Conservation (phyloP, 305 asterid species). For the Withania somnifera region DNA sequence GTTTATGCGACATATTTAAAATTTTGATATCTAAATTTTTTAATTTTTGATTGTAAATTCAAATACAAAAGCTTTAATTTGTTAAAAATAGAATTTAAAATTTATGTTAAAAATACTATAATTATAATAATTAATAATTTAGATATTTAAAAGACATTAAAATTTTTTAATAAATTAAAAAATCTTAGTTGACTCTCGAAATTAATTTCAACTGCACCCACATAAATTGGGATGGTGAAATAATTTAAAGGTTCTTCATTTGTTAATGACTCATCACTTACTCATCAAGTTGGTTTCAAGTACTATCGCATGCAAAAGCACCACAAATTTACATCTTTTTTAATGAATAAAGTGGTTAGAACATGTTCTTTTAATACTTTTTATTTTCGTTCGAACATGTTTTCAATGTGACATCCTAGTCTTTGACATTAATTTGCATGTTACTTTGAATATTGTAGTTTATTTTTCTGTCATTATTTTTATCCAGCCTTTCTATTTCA, state of each 20-base stretch:
- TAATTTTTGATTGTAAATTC: too few species aligned
- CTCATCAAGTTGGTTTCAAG: neutral
- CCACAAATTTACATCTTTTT: neutral
- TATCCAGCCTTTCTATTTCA: too few species aligned
- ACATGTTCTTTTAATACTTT: neutral
- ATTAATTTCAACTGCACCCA: too few species aligned
- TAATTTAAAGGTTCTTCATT: neutral
- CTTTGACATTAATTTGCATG: neutral
- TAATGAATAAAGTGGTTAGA: neutral
- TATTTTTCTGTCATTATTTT: neutral
- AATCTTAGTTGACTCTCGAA: too few species aligned
- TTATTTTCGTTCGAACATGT: neutral
- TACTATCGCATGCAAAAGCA: neutral
- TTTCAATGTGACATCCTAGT: neutral
- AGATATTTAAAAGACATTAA: too few species aligned
- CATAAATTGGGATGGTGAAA: neutral
- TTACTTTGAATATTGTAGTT: neutral
- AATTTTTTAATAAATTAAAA: too few species aligned
- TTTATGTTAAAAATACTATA: too few species aligned
- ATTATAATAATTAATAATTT: too few species aligned
- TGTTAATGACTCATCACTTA: neutral
- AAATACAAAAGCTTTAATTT: too few species aligned
- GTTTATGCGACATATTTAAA: too few species aligned
- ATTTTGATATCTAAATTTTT: too few species aligned
- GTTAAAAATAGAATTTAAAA: too few species aligned